Conservation (phyloP, 2,329 filamentous ascomycete species). For the Magnaporthales sp. region DNA sequence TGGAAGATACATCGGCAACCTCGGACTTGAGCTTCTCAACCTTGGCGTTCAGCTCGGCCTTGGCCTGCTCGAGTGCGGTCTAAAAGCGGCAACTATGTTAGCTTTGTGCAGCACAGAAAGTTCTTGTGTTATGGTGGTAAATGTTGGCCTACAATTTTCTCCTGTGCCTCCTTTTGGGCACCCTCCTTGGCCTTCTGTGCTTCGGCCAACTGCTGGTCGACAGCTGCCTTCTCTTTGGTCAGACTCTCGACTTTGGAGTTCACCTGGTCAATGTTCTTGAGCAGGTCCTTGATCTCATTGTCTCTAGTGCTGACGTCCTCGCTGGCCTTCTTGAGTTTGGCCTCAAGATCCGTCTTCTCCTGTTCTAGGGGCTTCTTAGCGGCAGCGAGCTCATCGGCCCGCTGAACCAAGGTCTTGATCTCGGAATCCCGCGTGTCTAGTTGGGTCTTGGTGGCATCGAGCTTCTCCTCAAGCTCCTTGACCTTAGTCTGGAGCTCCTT, state of each 20-base stretch:
- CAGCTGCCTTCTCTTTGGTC: slow-evolving; percentile 6
- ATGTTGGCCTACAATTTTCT: slow-evolving; percentile 4
- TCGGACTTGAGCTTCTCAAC: slow-evolving; percentile 7
- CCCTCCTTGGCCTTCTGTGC: slow-evolving; percentile 5
- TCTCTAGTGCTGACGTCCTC: neutral
- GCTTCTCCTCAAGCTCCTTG: slow-evolving; percentile 4
- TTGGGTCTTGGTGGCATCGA: neutral
- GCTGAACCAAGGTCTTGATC: neutral
- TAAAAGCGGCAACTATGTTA: neutral
- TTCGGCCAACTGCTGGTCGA: slow-evolving; percentile 4
- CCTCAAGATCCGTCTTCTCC: slow-evolving; percentile 6
- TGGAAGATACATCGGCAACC: slow-evolving; percentile 3
- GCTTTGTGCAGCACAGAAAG: neutral
- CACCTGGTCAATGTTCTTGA: slow-evolving; percentile 1
- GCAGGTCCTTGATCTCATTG: slow-evolving; percentile 6
- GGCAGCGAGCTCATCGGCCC: slow-evolving; percentile 7
- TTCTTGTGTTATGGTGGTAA: neutral
- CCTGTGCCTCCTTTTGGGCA: slow-evolving; percentile 2
- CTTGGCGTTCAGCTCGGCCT: slow-evolving; percentile 5
- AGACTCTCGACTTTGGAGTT: slow-evolving; percentile 1
- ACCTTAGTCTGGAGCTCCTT: slow-evolving; percentile 6
- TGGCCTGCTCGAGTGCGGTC: slow-evolving; percentile 3
- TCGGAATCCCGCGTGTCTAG: slow-evolving; percentile 4
- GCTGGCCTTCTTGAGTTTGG: neutral
- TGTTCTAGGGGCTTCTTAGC: neutral